Evolutionary conservation across 1,284 basidiomycete genomes (phyloP), one percentile per base, ranked within the genome.

Genomic region (Ustilago xerochloae): DNA sequence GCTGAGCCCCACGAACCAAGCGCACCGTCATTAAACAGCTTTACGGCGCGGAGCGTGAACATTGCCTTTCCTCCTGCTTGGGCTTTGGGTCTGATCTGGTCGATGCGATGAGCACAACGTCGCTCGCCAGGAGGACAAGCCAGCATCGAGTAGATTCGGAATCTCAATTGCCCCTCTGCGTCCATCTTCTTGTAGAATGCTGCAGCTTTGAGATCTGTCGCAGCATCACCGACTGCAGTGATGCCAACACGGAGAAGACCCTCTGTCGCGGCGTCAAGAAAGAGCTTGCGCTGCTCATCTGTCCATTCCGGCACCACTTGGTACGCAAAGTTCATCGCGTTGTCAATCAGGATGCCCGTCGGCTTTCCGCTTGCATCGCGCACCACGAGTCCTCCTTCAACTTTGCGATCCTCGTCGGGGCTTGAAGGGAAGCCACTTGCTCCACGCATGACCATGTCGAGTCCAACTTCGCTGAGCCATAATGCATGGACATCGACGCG

Each of bases 1-100:
- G 94, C 94, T 0, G 94, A 93, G 4, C 94, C 94, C 88, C 92
- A 93, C 1, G 91, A 93, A 0, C 94, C 94, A 2, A 97, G 88
- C 1, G 95, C 94, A 18, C 91, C 92, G 75, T 94, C 92, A 0
- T 90, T 88, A 80, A 93, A 91, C 2, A 97, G 87, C 84, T 97
- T 97, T 77, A 96, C 88, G 47, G 81, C 75, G 2, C 80, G 72
- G 38, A 67, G 26, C 6, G 66, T 64, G n/a, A 75, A 69, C 54
- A 56, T 66, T 30, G n/a, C 22, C 2, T 36, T 15, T 7, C 12
- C 36, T 15, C 13, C 33, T 29, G 12, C 33, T 36, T 3, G 13
- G 18, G 41, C 28, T 30, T 22, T 15, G 13, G 35, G 51, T 18
- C 18, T 35, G 16, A 68, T n/a, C 43, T 68, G 61, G 32, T 57